Percentiles rank a stretch among this genome's conserved stretches.
These are phyloP conservation scores for Termitomyces titanicus DNA, from an alignment of 768 basidiomycete genomes.

Conservation along the genomic window DNA sequence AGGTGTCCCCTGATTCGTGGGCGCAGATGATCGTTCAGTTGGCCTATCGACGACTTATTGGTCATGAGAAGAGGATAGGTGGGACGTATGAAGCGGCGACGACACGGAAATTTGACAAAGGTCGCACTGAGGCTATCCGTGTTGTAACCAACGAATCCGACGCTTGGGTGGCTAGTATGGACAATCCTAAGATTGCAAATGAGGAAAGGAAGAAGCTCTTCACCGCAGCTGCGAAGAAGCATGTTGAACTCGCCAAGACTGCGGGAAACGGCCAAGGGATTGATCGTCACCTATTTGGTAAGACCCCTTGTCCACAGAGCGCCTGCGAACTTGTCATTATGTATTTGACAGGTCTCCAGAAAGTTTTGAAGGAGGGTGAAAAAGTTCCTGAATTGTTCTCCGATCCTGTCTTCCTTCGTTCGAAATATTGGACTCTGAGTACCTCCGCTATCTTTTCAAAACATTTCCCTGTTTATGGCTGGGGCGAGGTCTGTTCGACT, in stretches of 20 bases:
- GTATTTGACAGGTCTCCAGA: slow-evolving; percentile 64
- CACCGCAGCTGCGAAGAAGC: slow-evolving; percentile 56
- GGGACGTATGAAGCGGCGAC: slow-evolving; percentile 94
- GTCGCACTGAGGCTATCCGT: slow-evolving; percentile 91
- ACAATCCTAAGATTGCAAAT: slow-evolving; percentile 36
- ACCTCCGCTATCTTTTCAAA: slow-evolving; percentile 89
- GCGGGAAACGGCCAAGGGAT: slow-evolving; percentile 72
- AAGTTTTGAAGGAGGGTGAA: slow-evolving; percentile 59
- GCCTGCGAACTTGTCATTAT: background rate
- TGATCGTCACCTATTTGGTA: slow-evolving; percentile 86
- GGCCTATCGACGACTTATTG: slow-evolving; percentile 73
- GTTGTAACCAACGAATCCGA: slow-evolving; percentile 76
- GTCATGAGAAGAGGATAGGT: slow-evolving; percentile 51
- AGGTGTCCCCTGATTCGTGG: slow-evolving; percentile 94
- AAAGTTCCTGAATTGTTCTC: slow-evolving; percentile 64
- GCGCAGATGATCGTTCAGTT: slow-evolving; percentile 90
- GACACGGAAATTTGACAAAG: slow-evolving; percentile 84
- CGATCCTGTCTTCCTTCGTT: slow-evolving; percentile 70
- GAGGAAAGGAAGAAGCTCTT: slow-evolving; percentile 53
- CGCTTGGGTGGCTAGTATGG: slow-evolving; percentile 75
- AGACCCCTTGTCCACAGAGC: slow-evolving; percentile 12
- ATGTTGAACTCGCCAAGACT: slow-evolving; percentile 60
- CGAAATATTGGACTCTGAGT: slow-evolving; percentile 83
- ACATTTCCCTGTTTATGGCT: slow-evolving; percentile 82
- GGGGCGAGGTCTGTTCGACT: slow-evolving; percentile 68